These are phyloP conservation scores for Atkinsonella texensis DNA, from an alignment of 2,329 filamentous ascomycete genomes.

Conservation along the genomic window DNA sequence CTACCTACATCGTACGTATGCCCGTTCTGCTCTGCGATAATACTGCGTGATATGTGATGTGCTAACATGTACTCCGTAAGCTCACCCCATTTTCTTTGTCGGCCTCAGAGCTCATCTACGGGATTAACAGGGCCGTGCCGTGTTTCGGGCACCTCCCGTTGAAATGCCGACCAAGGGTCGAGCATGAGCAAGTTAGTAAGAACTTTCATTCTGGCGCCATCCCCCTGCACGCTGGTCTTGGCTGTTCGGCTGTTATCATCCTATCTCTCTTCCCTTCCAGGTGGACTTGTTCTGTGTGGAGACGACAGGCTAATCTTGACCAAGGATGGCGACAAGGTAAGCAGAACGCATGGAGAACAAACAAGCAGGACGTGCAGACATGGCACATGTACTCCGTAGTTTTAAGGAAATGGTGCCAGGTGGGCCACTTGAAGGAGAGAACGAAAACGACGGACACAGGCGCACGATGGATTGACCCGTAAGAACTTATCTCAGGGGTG, in stretches of 20 bases:
- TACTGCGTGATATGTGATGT: background rate
- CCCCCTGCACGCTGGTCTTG: background rate
- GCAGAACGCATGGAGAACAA: conserved; percentile 43
- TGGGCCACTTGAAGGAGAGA: background rate
- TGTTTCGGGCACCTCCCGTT: background rate
- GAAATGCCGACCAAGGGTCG: background rate
- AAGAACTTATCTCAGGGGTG: background rate
- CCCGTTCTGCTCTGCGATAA: background rate
- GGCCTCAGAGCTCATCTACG: background rate
- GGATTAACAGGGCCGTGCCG: conserved; percentile 1
- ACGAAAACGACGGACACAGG: background rate
- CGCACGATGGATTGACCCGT: background rate
- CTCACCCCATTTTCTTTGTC: conserved; percentile 1
- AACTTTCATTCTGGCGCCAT: background rate
- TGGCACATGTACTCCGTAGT: background rate
- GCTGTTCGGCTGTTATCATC: background rate
- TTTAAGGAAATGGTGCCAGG: conserved; percentile 1
- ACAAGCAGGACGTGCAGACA: conserved; percentile 26
- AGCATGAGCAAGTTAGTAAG: background rate
- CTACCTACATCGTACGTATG: background rate
- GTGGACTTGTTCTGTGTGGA: conserved; percentile 15
- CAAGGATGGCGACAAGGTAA: conserved; percentile 50
- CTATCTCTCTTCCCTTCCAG: conserved; percentile 7
- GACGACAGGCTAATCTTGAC: conserved; percentile 24
- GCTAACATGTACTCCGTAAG: background rate